A percentile compares a stretch with the other conserved stretches of the same genome.
Evolutionary conservation across 345 rosid species (phyloP).

Genomic region (Xanthoceras sorbifolium): DNA sequence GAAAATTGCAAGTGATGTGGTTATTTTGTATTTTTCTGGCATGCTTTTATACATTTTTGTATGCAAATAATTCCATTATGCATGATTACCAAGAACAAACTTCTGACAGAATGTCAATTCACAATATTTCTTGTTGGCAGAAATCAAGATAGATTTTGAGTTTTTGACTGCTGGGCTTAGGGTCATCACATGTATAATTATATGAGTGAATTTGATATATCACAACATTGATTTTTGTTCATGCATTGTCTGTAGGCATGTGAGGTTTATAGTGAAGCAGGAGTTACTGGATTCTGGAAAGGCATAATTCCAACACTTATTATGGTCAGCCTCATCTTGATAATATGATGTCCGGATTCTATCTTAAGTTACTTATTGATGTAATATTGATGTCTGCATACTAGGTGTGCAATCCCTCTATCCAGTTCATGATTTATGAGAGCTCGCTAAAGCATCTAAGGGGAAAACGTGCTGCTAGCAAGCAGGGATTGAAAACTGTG

Average conservation of each 20-base stretch:
- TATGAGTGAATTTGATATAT: neutral
- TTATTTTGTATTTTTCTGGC: neutral
- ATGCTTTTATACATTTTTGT: neutral
- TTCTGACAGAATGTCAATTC: neutral
- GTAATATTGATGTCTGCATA: slow-evolving; percentile 15
- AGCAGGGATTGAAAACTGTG: slow-evolving; percentile 41
- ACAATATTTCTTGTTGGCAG: neutral
- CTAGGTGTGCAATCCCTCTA: slow-evolving; percentile 76
- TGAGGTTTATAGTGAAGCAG: slow-evolving; percentile 63
- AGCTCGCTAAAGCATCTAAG: slow-evolving; percentile 50
- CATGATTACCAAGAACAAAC: neutral
- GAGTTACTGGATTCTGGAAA: slow-evolving; percentile 70
- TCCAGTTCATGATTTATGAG: slow-evolving; percentile 77
- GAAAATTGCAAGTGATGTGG: neutral
- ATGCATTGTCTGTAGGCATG: slow-evolving; percentile 38
- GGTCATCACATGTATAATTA: neutral
- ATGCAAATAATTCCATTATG: neutral
- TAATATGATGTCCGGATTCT: neutral
- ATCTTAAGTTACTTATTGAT: slow-evolving; percentile 14
- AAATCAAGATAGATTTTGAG: neutral
- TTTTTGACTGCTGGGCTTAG: neutral
- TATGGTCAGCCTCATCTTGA: slow-evolving; percentile 47
- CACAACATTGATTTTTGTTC: neutral
- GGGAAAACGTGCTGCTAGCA: slow-evolving; percentile 45
- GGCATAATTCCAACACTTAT: slow-evolving; percentile 71